A percentile compares a stretch with the other conserved stretches of the same genome.
Conservation (phyloP, 495 filamentous ascomycete genomes). For the Lophiostoma macrostomum region DNA sequence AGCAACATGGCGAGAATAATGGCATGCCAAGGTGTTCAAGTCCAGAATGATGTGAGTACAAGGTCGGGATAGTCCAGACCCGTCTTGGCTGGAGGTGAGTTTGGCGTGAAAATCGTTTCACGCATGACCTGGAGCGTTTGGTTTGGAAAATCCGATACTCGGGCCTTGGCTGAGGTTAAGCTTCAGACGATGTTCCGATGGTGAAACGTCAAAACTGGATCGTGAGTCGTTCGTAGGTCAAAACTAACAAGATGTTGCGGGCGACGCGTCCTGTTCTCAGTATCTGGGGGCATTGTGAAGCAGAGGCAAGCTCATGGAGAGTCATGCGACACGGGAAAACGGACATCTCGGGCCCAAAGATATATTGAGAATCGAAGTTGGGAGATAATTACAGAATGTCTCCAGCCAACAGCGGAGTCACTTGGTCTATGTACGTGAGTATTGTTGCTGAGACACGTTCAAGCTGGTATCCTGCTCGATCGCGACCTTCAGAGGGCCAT, state of each 20-base stretch:
- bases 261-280: background rate
- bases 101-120: conserved; percentile 14
- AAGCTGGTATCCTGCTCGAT: too few relatives aligned
- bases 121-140: conserved; percentile 7
- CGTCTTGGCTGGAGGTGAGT: conserved; percentile 16
- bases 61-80: conserved; percentile 3
- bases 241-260: background rate
- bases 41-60: background rate
- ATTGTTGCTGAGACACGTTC: too few relatives aligned
- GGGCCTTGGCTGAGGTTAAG: conserved; percentile 5
- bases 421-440: too few relatives aligned
- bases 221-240: background rate
- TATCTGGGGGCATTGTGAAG: conserved; percentile 23
- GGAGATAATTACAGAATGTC: too few relatives aligned
- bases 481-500: too few relatives aligned
- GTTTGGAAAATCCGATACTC: conserved; percentile 16
- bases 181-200: conserved; percentile 3
- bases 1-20: background rate
- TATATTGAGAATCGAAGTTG: too few relatives aligned
- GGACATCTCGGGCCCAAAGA: too few relatives aligned
- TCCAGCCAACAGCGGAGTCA: too few relatives aligned
- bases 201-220: conserved; percentile 2
- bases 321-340: too few relatives aligned
- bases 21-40: conserved; percentile 1
- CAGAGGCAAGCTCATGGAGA: background rate